phyloP scores from a whole-genome alignment of 2,329 filamentous ascomycete species.

The Fusarium annulatum region DNA sequence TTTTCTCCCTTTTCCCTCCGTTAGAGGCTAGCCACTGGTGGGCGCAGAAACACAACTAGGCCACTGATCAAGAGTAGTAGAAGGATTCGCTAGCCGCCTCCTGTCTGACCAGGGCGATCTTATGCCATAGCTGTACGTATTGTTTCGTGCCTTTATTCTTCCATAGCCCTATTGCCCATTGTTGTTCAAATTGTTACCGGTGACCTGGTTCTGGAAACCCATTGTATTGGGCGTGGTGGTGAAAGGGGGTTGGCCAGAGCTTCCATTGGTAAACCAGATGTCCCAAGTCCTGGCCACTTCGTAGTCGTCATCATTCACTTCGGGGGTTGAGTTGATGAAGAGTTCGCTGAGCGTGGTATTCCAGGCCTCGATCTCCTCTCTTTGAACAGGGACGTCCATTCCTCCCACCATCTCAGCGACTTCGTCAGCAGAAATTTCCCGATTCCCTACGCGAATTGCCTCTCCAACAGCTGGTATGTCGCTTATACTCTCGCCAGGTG shows the following conservation, averaged over 20 bases:
- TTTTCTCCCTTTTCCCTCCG: not conserved
- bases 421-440: not conserved
- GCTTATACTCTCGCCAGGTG: not conserved
- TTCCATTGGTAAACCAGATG: not conserved
- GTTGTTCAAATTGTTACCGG: not conserved
- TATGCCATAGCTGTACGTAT: not conserved
- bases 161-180: not conserved
- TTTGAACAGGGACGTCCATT: not conserved
- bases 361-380: slow-evolving; percentile 19
- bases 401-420: not conserved
- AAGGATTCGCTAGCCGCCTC: not conserved
- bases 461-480: not conserved
- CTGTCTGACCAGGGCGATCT: not conserved
- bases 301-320: slow-evolving; percentile 4
- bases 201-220: not conserved
- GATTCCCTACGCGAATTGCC: not conserved
- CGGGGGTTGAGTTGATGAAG: slow-evolving; percentile 1
- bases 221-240: not conserved
- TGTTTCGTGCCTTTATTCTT: not conserved
- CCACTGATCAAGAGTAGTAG: not conserved
- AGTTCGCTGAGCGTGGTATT: slow-evolving; percentile 5
- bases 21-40: not conserved
- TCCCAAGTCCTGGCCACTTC: slow-evolving; percentile 1
- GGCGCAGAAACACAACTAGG: not conserved
- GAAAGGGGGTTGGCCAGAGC: not conserved